Evolutionary conservation across 768 basidiomycete genomes (phyloP), one percentile per base, ranked within the genome.

Genomic region (Cubamyces sp.): DNA sequence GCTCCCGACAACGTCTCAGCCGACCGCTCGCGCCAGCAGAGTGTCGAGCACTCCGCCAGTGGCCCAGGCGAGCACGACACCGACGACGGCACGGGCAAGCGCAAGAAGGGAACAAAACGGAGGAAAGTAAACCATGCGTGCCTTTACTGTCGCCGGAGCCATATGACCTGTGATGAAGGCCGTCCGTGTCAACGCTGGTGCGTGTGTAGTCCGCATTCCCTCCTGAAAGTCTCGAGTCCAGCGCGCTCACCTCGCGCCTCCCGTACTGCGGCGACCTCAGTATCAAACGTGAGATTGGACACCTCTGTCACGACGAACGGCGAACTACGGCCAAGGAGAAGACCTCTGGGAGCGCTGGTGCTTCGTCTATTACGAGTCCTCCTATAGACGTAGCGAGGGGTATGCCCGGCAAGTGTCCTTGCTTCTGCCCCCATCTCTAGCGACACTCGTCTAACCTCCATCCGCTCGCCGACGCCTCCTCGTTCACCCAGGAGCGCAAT

Each of bases 211-310:
- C 54, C 61, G 18, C 16, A 16, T 9, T 19, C n/a, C 30, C 28
- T 52, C 26, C 28, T 39, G 11, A 30, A 28, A 37, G 12, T 42
- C 55, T 40, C 34, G 40, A 40, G 47, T 39, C 52, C 40, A 16
- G 56, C 51, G 53, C 64, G 55, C 66, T 64, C 53, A 43, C 46
- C 46, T 55, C 40, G 54, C 40, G 52, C 48, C 48, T 34, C 18
- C 43, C 15, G 37, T 54, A 23, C 30, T 28, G 41, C 48, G 37
- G 7, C 49, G 43, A 54, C 25, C 30, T 51, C 68, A 96, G 95
- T 70, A 93, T 98, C 69, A 98, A 98, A 74, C 87, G 96, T 41
- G 96, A 98, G 74, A 98, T 98, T 63, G 92, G 94, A 0, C 94
- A 97, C 77, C 80, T 96, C 15, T 97, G 95, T 70, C 91, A 93